Base-by-base conservation (phyloP, 371 early-diverging fungal genomes). In the Encephalitozoon intestinalis region DNA sequence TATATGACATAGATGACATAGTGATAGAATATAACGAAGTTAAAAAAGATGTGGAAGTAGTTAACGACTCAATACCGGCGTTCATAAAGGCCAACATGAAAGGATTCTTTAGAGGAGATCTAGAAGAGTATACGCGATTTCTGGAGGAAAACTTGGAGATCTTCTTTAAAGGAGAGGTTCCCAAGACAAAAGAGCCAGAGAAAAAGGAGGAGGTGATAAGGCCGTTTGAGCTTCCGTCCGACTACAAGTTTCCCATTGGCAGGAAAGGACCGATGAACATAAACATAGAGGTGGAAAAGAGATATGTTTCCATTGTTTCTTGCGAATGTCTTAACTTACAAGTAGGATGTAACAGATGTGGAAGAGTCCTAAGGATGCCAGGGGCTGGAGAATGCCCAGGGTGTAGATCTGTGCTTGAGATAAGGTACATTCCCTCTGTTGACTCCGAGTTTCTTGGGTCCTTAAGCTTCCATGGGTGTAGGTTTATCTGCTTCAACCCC, bases 321-420 rank as follows among this genome's bases (percentile, higher is more conserved):
- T 67, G 74, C 46, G 51, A 76, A 64, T 34, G 63, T 21, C 26
- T 72, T 4, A 66, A 68, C 65, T 8, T 72, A 12, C 44, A 67
- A 23, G 75, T 75, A 37, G 51, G 75, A 30, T 81, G 81, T 51
- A 78, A 75, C 4, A 78, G 65, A 67, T 78, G 78, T 51, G 21
- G 50, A 41, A 54, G 41, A 15, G 25, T 0, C 18, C 23, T 15
- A 1, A 30, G 12, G 4, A 26, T 52, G 26, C 9, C n/a, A 1
- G 52, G 53, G 23, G 7, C 28, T 8, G 21, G 8, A 6, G 18
- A 30, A 0, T 81, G 81, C 51, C 18, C 28, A 30, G 63, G 46
- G 41, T 81, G 81, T 66, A 58, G 23, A 28, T 58, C 8, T 26
- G 12, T 23, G n/a, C 25, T 81, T 6, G 69, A 67, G 44, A 28